Percentiles rank a stretch among this genome's conserved stretches.
Conservation (phyloP, 2,329 filamentous ascomycete species). For the Aspergillus hiratsukae region DNA sequence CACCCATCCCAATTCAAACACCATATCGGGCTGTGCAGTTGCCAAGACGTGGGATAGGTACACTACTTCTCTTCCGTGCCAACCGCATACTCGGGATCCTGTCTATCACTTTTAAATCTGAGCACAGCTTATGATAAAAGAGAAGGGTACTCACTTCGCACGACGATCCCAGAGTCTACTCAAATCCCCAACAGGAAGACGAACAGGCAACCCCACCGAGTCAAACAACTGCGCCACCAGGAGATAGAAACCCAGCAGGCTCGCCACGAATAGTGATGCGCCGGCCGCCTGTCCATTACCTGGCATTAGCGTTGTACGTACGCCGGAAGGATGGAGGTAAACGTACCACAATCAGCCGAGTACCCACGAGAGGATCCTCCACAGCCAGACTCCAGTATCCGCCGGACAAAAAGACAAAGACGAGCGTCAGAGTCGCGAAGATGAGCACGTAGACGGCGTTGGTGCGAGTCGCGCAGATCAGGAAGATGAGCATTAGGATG, state of each 20-base stretch:
- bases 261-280: constrained; percentile 47
- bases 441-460: constrained; percentile 68
- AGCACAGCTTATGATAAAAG: neutral
- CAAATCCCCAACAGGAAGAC: constrained; percentile 42
- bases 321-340: neutral
- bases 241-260: constrained; percentile 50
- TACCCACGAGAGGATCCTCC: constrained; percentile 26
- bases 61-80: neutral
- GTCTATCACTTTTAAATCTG: neutral
- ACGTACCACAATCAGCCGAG: constrained; percentile 25
- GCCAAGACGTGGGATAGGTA: neutral
- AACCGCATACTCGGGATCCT: neutral
- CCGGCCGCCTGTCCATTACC: constrained; percentile 36
- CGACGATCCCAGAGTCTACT: constrained; percentile 9
- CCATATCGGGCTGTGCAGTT: too few relatives aligned
- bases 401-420: constrained; percentile 57
- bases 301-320: too few relatives aligned
- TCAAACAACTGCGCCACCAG: constrained; percentile 52
- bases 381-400: constrained; percentile 56
- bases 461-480: constrained; percentile 66
- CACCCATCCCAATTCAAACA: too few relatives aligned
- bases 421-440: constrained; percentile 58
- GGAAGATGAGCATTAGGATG: constrained; percentile 61
- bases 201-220: constrained; percentile 50
- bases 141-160: neutral